Conservation (phyloP, 768 basidiomycete genomes). For the Megacollybia marginata region DNA sequence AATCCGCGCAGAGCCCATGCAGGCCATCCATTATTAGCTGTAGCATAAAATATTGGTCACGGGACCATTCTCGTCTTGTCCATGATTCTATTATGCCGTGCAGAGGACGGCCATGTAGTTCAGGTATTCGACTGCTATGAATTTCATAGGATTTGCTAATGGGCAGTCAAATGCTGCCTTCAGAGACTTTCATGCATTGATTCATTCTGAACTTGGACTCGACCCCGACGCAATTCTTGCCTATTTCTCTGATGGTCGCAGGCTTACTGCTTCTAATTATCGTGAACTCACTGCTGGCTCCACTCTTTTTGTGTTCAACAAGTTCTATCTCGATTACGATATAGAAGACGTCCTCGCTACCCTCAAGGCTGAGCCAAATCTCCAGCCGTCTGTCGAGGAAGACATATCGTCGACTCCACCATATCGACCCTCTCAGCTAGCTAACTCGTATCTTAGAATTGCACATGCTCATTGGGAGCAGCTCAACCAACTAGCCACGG, state of each 20-base stretch:
- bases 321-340: slow-evolving; percentile 66
- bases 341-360: slow-evolving; percentile 57
- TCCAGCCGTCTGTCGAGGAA: slow-evolving; percentile 71
- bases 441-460: slow-evolving; percentile 56
- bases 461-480: slow-evolving; percentile 61
- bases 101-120: slow-evolving; percentile 56
- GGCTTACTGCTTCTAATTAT: slow-evolving; percentile 63
- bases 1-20: slow-evolving; percentile 84
- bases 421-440: slow-evolving; percentile 59
- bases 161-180: slow-evolving; percentile 53
- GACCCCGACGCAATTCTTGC: slow-evolving; percentile 65
- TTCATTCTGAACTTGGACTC: slow-evolving; percentile 66
- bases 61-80: neutral
- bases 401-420: slow-evolving; percentile 63
- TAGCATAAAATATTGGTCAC: too few species aligned
- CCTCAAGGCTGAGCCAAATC: slow-evolving; percentile 49
- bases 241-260: slow-evolving; percentile 73
- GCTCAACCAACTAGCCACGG: slow-evolving; percentile 40
- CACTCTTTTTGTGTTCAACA: slow-evolving; percentile 79
- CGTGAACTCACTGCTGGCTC: slow-evolving; percentile 62
- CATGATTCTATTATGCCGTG: slow-evolving; percentile 58
- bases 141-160: neutral
- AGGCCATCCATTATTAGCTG: slow-evolving; percentile 63
- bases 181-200: slow-evolving; percentile 68
- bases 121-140: slow-evolving; percentile 29